These are phyloP conservation scores for Monosporascus sp. DNA, from an alignment of 2,329 filamentous ascomycete genomes.

Conservation along the genomic window DNA sequence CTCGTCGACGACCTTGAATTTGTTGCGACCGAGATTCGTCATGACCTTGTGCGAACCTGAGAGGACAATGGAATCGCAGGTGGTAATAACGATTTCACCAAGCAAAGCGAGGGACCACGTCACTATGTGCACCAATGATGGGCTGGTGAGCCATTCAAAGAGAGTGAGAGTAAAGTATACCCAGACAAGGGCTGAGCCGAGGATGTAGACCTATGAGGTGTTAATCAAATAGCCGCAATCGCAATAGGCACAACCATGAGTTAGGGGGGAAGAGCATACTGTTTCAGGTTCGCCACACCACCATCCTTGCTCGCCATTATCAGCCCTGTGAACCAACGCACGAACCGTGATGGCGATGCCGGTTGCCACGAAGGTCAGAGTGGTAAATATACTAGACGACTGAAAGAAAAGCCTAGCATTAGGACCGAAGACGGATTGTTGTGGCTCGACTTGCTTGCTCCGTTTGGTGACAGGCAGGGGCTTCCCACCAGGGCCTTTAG, in stretches of 20 bases:
- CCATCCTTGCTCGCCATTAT: slow-evolving; percentile 24
- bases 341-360: slow-evolving; percentile 69
- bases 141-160: slow-evolving; percentile 75
- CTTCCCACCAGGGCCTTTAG: slow-evolving; percentile 81
- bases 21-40: slow-evolving; percentile 36
- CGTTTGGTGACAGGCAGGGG: slow-evolving; percentile 67
- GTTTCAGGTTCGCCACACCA: slow-evolving; percentile 28
- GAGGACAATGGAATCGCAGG: slow-evolving; percentile 64
- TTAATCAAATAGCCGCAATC: neutral
- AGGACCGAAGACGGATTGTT: slow-evolving; percentile 34
- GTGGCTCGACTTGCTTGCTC: slow-evolving; percentile 40
- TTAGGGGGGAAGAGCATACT: slow-evolving; percentile 15
- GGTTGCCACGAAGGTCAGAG: slow-evolving; percentile 72
- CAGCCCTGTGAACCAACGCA: slow-evolving; percentile 52
- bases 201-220: slow-evolving; percentile 67
- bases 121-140: slow-evolving; percentile 71
- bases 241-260: slow-evolving; percentile 2
- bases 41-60: slow-evolving; percentile 61
- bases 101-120: slow-evolving; percentile 72
- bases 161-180: slow-evolving; percentile 80
- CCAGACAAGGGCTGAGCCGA: slow-evolving; percentile 82
- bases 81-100: slow-evolving; percentile 68
- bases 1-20: slow-evolving; percentile 32
- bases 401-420: slow-evolving; percentile 56
- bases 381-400: slow-evolving; percentile 64